Conservation (phyloP, 73 alveolate species). For the Stentor coeruleus region DNA sequence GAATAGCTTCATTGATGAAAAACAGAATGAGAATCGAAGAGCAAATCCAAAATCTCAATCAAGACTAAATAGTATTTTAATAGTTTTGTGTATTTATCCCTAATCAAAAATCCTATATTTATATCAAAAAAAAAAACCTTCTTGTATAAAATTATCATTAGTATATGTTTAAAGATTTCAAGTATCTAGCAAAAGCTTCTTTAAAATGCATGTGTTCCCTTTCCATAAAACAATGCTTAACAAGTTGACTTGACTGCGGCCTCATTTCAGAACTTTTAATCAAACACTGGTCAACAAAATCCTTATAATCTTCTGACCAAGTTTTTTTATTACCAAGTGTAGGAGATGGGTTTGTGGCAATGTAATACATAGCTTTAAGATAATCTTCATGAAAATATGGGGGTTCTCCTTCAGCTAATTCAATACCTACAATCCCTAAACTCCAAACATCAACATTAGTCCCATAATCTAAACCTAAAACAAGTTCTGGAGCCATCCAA, state of each 20-base stretch:
- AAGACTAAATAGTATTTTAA: too few relatives aligned
- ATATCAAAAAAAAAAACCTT: too few relatives aligned
- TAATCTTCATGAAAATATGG: background rate
- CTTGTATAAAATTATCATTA: too few relatives aligned
- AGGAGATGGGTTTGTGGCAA: background rate
- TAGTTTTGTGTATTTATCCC: too few relatives aligned
- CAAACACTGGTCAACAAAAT: background rate
- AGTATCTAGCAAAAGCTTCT: too few relatives aligned
- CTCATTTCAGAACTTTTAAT: background rate
- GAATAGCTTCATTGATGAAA: slow-evolving; percentile 13
- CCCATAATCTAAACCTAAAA: slow-evolving; percentile 36
- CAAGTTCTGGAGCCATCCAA: slow-evolving; percentile 45
- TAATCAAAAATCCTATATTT: too few relatives aligned
- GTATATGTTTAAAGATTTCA: too few relatives aligned
- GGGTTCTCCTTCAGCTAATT: slow-evolving; percentile 46
- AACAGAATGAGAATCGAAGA: background rate
- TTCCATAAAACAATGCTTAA: background rate
- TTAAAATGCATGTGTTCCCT: too few relatives aligned
- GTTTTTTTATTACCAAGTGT: background rate
- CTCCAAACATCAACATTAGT: slow-evolving; percentile 65
- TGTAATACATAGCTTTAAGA: too few relatives aligned
- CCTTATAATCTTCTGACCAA: background rate
- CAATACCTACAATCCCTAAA: slow-evolving; percentile 65
- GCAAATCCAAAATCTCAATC: too few relatives aligned
- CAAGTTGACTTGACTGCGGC: background rate